Evolutionary conservation across 225 moss, liverwort and hornwort genomes (phyloP).

Genomic region (Antitrichia curtipendula): DNA sequence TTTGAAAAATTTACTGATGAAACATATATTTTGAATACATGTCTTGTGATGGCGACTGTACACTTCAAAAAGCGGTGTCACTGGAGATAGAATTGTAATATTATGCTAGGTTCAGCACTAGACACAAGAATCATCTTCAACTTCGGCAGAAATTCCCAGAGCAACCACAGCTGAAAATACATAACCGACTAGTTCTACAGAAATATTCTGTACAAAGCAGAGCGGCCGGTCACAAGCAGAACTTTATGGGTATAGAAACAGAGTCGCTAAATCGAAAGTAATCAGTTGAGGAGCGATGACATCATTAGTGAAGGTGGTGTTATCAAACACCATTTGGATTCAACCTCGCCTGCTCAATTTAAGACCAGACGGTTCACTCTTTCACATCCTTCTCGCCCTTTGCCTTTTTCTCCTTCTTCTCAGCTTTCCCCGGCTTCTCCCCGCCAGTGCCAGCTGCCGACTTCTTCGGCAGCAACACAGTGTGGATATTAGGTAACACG

Average conservation of each 20-base stretch:
- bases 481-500: neutral
- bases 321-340: slow-evolving; percentile 5
- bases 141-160: no score
- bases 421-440: slow-evolving; percentile 14
- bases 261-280: no score
- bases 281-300: neutral
- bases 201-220: neutral
- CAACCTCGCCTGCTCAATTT: no score
- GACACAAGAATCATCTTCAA: neutral
- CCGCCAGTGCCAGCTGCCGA: neutral
- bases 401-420: neutral
- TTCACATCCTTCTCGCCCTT: neutral
- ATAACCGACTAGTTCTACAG: no score
- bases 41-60: no score
- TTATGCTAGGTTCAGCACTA: fast-evolving
- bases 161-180: neutral
- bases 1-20: no score
- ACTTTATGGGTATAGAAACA: no score
- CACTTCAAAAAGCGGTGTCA: no score
- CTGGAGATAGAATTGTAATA: no score
- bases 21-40: no score
- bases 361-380: neutral
- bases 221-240: neutral
- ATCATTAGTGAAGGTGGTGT: neutral
- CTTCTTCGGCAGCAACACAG: neutral